Conservation (phyloP, 495 filamentous ascomycete species). For the Aspergillus olivimuriae region DNA sequence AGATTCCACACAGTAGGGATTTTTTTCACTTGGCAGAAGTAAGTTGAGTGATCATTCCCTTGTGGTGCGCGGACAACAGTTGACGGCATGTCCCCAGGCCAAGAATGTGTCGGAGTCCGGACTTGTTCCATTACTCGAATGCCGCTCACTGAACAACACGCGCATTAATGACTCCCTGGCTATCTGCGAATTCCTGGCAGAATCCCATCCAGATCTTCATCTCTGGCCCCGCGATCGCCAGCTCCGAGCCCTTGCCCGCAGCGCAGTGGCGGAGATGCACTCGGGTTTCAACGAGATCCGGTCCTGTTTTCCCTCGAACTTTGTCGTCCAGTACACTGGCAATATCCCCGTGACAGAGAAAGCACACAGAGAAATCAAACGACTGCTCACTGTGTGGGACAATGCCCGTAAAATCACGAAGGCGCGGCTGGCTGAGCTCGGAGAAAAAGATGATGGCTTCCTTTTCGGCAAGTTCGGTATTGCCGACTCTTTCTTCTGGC, state of each 20-base stretch:
- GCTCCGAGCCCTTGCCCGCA: constrained; percentile 44
- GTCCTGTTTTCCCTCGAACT: constrained; percentile 38
- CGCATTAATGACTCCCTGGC: constrained; percentile 46
- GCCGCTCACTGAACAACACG: constrained; percentile 17
- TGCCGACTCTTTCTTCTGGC: constrained; percentile 36
- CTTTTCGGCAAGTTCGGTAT: constrained; percentile 40
- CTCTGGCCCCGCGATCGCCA: constrained; percentile 40
- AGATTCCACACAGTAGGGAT: constrained; percentile 22
- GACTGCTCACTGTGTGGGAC: constrained; percentile 22
- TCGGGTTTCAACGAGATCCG: constrained; percentile 43
- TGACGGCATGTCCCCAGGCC: too few relatives aligned
- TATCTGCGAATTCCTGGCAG: constrained; percentile 49
- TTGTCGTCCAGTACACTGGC: constrained; percentile 31
- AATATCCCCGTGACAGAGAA: constrained; percentile 22
- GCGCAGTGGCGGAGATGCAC: constrained; percentile 50
- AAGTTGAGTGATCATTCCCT: background rate
- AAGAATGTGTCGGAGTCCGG: constrained; percentile 24
- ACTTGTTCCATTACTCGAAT: constrained; percentile 27
- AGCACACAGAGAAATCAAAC: constrained; percentile 22
- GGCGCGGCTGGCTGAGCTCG: constrained; percentile 15
- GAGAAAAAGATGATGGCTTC: constrained; percentile 17
- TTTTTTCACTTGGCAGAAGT: constrained; percentile 22
- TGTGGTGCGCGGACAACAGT: too few relatives aligned
- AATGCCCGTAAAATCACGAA: constrained; percentile 20
- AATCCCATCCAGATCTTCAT: constrained; percentile 31